phyloP scores from a whole-genome alignment of 2,329 filamentous ascomycete genomes.

The Microdochium bolleyi region DNA sequence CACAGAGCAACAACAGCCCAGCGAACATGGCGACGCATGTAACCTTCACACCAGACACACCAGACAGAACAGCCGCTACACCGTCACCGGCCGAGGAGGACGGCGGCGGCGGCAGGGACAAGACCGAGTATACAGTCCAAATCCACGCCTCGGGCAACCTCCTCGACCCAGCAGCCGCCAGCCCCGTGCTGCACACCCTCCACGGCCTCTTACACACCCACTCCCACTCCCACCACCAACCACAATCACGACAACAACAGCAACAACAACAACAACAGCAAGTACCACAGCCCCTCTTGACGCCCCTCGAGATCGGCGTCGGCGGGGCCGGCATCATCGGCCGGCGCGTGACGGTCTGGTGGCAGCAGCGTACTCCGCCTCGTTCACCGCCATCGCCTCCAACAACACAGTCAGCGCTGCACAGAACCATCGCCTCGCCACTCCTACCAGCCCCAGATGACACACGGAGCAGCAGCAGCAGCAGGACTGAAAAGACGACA shows the following conservation, averaged over 20 bases:
- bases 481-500: background rate
- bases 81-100: no score
- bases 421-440: background rate
- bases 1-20: background rate
- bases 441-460: no score
- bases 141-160: background rate
- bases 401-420: background rate
- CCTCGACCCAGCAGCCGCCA: background rate
- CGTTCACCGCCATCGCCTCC: background rate
- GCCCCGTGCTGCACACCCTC: background rate
- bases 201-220: background rate
- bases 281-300: background rate
- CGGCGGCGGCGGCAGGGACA: background rate
- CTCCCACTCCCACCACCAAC: background rate
- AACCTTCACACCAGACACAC: background rate
- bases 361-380: background rate
- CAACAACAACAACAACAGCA: background rate
- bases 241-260: background rate
- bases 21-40: background rate
- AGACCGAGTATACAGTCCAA: background rate
- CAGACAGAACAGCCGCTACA: no score
- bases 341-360: conserved; percentile 4
- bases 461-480: background rate
- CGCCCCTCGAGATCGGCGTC: conserved; percentile 4
- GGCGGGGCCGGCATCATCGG: conserved; percentile 7